Percentiles rank a stretch among this genome's conserved stretches.
These are phyloP conservation scores for Oryza officinalis DNA, from an alignment of 176 grass and related monocot species.

Conservation along the genomic window DNA sequence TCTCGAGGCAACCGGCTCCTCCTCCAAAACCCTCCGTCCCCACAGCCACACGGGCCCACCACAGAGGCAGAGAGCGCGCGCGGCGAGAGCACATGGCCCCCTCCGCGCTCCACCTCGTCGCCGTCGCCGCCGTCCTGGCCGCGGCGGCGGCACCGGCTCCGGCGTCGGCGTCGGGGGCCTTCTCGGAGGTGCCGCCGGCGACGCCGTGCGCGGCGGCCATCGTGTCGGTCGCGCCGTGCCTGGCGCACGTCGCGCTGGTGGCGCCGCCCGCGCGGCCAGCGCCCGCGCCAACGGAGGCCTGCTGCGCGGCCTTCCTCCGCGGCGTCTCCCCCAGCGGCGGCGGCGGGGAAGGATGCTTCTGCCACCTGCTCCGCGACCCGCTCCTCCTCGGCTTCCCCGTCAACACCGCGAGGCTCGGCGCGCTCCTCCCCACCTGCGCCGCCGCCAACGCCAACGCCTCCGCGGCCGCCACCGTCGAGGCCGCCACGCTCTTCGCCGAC, in stretches of 20 bases:
- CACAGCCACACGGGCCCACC: background rate
- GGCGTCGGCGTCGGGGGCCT: background rate
- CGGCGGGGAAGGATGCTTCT: slow-evolving; percentile 46
- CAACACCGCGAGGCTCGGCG: slow-evolving; percentile 35
- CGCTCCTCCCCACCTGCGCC: slow-evolving; percentile 47
- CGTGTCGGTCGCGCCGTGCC: slow-evolving; percentile 50
- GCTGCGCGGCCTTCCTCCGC: slow-evolving; percentile 56
- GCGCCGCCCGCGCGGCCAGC: slow-evolving; percentile 9
- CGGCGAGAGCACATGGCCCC: slow-evolving; percentile 13
- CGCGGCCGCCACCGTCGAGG: slow-evolving; percentile 19
- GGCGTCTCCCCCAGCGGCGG: slow-evolving; percentile 11
- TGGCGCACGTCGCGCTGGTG: slow-evolving; percentile 37
- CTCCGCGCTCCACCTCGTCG: slow-evolving; percentile 21
- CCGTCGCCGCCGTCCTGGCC: background rate
- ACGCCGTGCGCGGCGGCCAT: slow-evolving; percentile 38
- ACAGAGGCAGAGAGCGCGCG: background rate
- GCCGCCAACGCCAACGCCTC: slow-evolving; percentile 31
- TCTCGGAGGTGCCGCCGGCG: slow-evolving; percentile 2
- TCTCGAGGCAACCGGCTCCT: background rate
- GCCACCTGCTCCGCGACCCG: slow-evolving; percentile 51
- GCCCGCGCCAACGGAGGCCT: slow-evolving; percentile 35
- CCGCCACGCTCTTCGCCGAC: slow-evolving; percentile 19
- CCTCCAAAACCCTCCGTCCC: background rate
- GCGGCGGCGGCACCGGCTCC: background rate
- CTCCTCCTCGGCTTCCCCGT: slow-evolving; percentile 57